Percentiles rank a stretch among this genome's conserved stretches.
Evolutionary conservation across 495 filamentous ascomycete genomes (phyloP).

Genomic region (Hypoxylon lenormandii): DNA sequence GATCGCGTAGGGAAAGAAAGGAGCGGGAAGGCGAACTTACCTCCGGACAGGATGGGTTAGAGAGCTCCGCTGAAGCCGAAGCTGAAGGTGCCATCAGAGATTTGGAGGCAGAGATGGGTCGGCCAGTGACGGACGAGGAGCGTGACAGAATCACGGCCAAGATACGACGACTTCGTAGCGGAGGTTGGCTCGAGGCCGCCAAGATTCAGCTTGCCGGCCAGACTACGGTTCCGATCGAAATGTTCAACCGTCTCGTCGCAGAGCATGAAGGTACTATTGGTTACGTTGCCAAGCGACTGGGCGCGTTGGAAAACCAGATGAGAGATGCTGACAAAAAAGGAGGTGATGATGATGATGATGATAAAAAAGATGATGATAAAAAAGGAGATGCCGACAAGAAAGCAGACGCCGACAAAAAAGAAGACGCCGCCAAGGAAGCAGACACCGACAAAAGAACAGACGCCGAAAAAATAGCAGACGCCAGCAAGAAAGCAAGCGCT

Average conservation of each 20-base stretch:
- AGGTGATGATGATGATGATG: too few relatives aligned
- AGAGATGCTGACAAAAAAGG: neutral
- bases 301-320: neutral
- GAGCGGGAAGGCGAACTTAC: neutral
- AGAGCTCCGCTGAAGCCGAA: conserved; percentile 10
- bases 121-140: conserved; percentile 10
- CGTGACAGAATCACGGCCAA: conserved; percentile 8
- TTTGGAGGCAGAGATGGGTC: conserved; percentile 4
- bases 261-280: conserved; percentile 29
- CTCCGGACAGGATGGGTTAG: neutral
- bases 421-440: too few relatives aligned
- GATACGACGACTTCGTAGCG: conserved; percentile 12
- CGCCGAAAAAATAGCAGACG: too few relatives aligned
- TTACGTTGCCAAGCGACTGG: conserved; percentile 11
- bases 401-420: too few relatives aligned
- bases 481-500: neutral
- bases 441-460: too few relatives aligned
- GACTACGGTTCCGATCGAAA: conserved; percentile 21
- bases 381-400: too few relatives aligned
- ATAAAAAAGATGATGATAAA: too few relatives aligned
- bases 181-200: conserved; percentile 34
- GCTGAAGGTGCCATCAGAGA: neutral
- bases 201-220: conserved; percentile 27
- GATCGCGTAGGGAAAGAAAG: conserved; percentile 1
- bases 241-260: conserved; percentile 38